Conservation (phyloP, 257 asterid species). For the Nicotiana knightiana region DNA sequence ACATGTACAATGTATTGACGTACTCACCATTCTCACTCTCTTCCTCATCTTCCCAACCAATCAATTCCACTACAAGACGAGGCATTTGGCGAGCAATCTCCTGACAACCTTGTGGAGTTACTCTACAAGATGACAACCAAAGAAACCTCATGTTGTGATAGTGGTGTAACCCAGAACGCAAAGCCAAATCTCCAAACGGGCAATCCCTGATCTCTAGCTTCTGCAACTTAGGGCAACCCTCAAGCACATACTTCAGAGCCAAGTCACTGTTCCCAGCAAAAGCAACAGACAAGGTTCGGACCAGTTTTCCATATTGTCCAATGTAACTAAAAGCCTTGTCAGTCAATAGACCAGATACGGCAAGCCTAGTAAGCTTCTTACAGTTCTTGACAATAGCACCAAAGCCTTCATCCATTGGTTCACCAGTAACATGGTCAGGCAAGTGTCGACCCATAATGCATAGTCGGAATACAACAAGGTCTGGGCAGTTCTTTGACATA, state of each 20-base stretch:
- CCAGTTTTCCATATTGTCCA: slow-evolving; percentile 41
- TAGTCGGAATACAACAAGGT: slow-evolving; percentile 47
- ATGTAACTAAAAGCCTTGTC: slow-evolving; percentile 41
- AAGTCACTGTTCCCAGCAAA: slow-evolving; percentile 47
- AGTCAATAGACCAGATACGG: slow-evolving; percentile 45
- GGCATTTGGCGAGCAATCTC: slow-evolving; percentile 38
- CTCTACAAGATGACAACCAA: slow-evolving; percentile 47
- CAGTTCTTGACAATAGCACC: slow-evolving; percentile 57
- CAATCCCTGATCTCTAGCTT: slow-evolving; percentile 55
- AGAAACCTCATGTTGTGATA: slow-evolving; percentile 51
- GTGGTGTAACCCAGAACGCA: slow-evolving; percentile 42
- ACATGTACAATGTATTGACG: slow-evolving; percentile 44
- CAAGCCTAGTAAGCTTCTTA: slow-evolving; percentile 48
- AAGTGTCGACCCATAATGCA: slow-evolving; percentile 47
- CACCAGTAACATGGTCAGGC: slow-evolving; percentile 41
- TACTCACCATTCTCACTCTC: slow-evolving; percentile 10
- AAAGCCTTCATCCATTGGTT: slow-evolving; percentile 56
- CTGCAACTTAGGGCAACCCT: slow-evolving; percentile 49
- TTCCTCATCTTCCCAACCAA: slow-evolving; percentile 13
- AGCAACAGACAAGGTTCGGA: slow-evolving; percentile 49
- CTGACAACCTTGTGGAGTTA: slow-evolving; percentile 32
- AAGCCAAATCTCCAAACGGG: slow-evolving; percentile 46
- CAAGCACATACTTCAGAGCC: slow-evolving; percentile 36
- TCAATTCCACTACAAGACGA: slow-evolving; percentile 39
- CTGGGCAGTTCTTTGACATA: slow-evolving; percentile 46